These are phyloP conservation scores for Rhynchospora breviuscula DNA, from an alignment of 176 grass and related monocot species.

Conservation along the genomic window DNA sequence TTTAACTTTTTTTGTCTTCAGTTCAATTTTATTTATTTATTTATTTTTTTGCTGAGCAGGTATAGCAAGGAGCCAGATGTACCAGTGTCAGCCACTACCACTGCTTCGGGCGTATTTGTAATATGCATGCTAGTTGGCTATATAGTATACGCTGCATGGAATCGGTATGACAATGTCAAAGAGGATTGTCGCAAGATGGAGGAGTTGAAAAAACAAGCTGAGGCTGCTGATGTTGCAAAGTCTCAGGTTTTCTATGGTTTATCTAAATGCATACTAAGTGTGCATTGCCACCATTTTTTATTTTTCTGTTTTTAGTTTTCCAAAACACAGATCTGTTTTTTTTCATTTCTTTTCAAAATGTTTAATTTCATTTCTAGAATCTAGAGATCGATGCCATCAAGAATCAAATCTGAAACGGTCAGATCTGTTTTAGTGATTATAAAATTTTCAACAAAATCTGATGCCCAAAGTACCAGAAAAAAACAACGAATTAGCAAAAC, in stretches of 20 bases:
- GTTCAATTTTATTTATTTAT: too few species aligned
- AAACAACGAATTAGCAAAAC: too few species aligned
- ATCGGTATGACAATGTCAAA: constrained; percentile 82
- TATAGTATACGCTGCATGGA: constrained; percentile 88
- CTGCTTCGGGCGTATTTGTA: constrained; percentile 64
- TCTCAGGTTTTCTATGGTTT: constrained; percentile 64
- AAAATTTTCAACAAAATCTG: too few species aligned
- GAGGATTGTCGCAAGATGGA: constrained; percentile 95
- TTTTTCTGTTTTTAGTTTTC: too few species aligned
- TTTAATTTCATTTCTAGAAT: too few species aligned
- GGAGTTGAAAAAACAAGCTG: constrained; percentile 71
- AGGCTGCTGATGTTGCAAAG: constrained; percentile 95
- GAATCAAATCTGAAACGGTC: too few species aligned
- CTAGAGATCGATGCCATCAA: too few species aligned
- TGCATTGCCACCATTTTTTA: too few species aligned
- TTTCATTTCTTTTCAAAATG: too few species aligned
- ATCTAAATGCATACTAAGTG: background rate
- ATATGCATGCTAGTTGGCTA: constrained; percentile 76
- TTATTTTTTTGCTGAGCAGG: constrained; percentile 37
- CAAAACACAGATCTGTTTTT: too few species aligned
- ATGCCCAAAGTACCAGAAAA: too few species aligned
- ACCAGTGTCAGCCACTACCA: constrained; percentile 57
- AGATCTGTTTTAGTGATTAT: too few species aligned
- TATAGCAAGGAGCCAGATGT: constrained; percentile 67
- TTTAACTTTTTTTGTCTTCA: constrained; percentile 9